Percentiles rank a stretch among this genome's conserved stretches.
Evolutionary conservation across 129 eudicot genomes (phyloP).

Genomic region (Lactuca sativa): DNA sequence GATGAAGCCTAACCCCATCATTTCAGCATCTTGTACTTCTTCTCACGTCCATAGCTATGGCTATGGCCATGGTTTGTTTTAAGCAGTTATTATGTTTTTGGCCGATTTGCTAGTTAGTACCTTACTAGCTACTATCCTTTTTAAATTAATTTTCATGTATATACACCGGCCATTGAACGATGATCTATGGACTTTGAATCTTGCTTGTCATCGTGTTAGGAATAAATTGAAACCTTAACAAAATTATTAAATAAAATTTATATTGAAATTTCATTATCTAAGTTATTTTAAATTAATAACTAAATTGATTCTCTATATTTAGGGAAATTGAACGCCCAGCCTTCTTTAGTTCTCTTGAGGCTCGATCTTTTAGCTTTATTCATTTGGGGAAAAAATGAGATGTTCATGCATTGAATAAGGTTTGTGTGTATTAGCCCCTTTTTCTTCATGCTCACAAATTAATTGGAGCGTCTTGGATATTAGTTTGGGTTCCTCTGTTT

Average conservation of each 20-base stretch:
- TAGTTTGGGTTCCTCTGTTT: too few relatives aligned
- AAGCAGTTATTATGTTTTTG: not conserved
- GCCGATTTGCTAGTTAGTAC: constrained; percentile 19
- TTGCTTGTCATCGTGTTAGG: not conserved
- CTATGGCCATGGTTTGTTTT: constrained; percentile 22
- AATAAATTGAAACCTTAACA: not conserved
- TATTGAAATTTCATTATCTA: not conserved
- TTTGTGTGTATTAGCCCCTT: not conserved
- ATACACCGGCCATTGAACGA: not conserved
- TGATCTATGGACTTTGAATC: not conserved
- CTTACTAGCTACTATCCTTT: constrained; percentile 19
- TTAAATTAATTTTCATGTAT: constrained; percentile 13
- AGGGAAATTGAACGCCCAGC: too few relatives aligned
- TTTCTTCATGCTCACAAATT: too few relatives aligned
- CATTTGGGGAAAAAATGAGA: not conserved
- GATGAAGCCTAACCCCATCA: constrained; percentile 23
- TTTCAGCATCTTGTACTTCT: constrained; percentile 16
- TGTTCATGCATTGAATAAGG: not conserved
- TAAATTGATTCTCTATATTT: too few relatives aligned
- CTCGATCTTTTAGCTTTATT: too few relatives aligned
- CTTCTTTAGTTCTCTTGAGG: too few relatives aligned
- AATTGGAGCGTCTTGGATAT: too few relatives aligned
- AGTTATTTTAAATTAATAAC: too few relatives aligned
- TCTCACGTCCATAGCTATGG: constrained; percentile 30
- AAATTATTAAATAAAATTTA: too few relatives aligned